These are phyloP conservation scores for Syncephalastrum sp. DNA, from an alignment of 371 early-diverging fungal genomes.

Conservation along the genomic window DNA sequence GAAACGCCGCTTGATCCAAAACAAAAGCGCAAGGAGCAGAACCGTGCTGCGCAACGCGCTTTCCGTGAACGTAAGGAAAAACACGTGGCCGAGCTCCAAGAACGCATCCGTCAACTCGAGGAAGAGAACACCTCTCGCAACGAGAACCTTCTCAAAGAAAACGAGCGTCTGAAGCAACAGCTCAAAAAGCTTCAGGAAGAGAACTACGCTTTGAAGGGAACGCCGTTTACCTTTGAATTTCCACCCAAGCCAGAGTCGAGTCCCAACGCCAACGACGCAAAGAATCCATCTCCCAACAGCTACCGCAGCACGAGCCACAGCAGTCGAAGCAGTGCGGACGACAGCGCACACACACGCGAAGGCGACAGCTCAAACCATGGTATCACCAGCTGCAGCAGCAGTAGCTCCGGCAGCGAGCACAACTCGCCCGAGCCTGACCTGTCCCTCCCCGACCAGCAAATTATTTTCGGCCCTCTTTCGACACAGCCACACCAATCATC, in stretches of 20 bases:
- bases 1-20: constrained; percentile 29
- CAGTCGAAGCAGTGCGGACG: neutral
- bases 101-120: constrained; percentile 64
- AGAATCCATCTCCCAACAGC: no score
- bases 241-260: constrained; percentile 10
- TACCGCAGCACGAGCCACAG: constrained; percentile 1
- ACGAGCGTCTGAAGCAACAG: constrained; percentile 27
- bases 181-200: constrained; percentile 36
- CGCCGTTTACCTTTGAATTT: constrained; percentile 45
- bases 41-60: constrained; percentile 76
- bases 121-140: constrained; percentile 19
- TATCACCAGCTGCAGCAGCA: constrained; percentile 8
- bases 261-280: no score
- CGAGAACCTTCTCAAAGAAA: constrained; percentile 31
- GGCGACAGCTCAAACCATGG: neutral
- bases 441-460: constrained; percentile 1
- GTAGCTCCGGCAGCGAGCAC: constrained; percentile 7
- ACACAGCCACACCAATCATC: neutral
- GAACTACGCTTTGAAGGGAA: constrained; percentile 43
- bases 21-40: constrained; percentile 75
- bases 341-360: neutral
- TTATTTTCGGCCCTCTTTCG: neutral
- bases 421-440: neutral
- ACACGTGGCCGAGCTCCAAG: constrained; percentile 64
- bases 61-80: constrained; percentile 76